Evolutionary conservation across 345 rosid species (phyloP), one percentile per base, ranked within the genome.

Genomic region (Lepidium didymum): DNA sequence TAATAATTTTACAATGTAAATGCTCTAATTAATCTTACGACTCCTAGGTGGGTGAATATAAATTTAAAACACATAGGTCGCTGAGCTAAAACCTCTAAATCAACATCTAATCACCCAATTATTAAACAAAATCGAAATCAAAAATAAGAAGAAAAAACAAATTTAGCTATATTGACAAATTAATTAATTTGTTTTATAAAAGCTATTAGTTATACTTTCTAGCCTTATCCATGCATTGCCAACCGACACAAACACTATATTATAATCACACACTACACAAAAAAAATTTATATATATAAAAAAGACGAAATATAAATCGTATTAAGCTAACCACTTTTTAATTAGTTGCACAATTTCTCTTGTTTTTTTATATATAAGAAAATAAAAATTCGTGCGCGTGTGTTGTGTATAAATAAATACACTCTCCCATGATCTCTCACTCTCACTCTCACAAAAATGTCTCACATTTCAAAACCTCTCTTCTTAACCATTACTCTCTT

Each of bases 211-310:
- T 15, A 57, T 18, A 49, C 33, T 10, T 18, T 4, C 8, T 56
- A 45, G 56, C 49, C 58, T 69, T 69, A 69, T 69, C 66, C 60
- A 69, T 59, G 59, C 43, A 51, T 50, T 25, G 55, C 74, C 74
- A 69, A 69, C 74, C 74, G 60, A 69, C 67, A 69, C 34, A 38
- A 49, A 27, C 6, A 69, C 67, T 58, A 49, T 4, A 41, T 59
- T 37, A 59, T 44, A 43, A 42, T 15, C 58, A 47, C 49, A 69
- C 10, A 69, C 18, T 38, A 58, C 58, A 9, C 72, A 10, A 44
- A 60, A 44, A 21, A 2, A 21, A 21, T 1, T 21, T 21, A 21
- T 21, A 21, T 21, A 1, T 21, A 2, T 21, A 21, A 21, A 57
- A 46, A 36, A 29, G 15, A 47, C 49, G 6, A 63, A 33, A 57